A percentile compares a stretch with the other conserved stretches of the same genome.
These are phyloP conservation scores for Thelonectria blattea DNA, from an alignment of 2,329 filamentous ascomycete genomes.

Conservation along the genomic window DNA sequence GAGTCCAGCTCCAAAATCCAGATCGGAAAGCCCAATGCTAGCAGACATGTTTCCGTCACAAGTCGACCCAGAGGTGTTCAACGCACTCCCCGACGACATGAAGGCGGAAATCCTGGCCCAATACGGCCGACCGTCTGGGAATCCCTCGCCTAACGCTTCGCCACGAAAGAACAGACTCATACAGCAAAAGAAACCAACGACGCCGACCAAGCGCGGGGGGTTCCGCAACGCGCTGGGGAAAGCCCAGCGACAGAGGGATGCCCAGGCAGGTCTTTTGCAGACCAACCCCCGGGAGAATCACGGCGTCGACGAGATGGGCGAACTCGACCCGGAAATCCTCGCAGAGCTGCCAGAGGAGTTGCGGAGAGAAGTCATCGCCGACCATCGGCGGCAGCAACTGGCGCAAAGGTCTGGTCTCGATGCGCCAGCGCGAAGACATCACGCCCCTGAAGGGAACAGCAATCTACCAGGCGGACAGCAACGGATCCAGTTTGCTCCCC, in stretches of 20 bases:
- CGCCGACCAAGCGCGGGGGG: constrained; percentile 69
- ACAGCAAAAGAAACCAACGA: constrained; percentile 58
- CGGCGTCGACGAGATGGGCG: constrained; percentile 47
- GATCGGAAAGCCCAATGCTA: constrained; percentile 49
- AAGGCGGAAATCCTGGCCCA: constrained; percentile 81
- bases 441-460: constrained; percentile 32
- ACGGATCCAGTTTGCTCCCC: constrained; percentile 53
- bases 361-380: constrained; percentile 76
- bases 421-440: constrained; percentile 38
- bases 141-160: constrained; percentile 53
- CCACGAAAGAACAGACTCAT: constrained; percentile 62
- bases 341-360: constrained; percentile 83
- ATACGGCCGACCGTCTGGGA: constrained; percentile 57
- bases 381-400: constrained; percentile 65
- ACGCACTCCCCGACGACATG: constrained; percentile 83
- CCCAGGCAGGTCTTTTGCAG: constrained; percentile 69
- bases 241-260: constrained; percentile 58
- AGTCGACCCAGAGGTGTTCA: constrained; percentile 83
- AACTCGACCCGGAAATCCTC: constrained; percentile 75
- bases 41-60: constrained; percentile 69
- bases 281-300: constrained; percentile 67
- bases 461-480: constrained; percentile 46
- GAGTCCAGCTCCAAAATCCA: constrained; percentile 40
- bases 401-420: constrained; percentile 62
- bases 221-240: constrained; percentile 49